phyloP scores from a whole-genome alignment of 352 stramenopile genomes.

The Pythium phragmitis region DNA sequence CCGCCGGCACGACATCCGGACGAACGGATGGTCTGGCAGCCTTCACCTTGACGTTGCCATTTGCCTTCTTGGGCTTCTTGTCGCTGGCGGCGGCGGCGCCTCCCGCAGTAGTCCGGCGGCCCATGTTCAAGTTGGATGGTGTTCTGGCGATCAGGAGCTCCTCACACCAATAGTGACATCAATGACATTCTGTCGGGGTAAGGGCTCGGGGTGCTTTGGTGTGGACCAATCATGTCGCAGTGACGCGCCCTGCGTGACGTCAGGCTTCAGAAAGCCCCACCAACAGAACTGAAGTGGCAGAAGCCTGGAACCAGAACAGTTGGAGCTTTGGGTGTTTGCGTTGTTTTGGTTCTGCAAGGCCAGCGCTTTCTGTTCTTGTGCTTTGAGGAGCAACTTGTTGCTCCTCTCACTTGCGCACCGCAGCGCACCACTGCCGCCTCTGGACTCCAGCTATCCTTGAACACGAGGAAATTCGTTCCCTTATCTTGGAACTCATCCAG shows the following conservation, averaged over 20 bases:
- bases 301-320: conserved; percentile 19
- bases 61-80: conserved; percentile 18
- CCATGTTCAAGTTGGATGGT: conserved; percentile 8
- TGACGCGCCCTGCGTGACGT: conserved; percentile 31
- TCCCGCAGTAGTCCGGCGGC: background rate
- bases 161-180: conserved; percentile 3
- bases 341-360: conserved; percentile 7
- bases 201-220: conserved; percentile 1
- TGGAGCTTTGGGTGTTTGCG: conserved; percentile 15
- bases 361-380: conserved; percentile 22
- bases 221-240: conserved; percentile 21
- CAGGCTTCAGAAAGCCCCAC: conserved; percentile 7
- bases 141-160: background rate
- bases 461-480: too few species aligned
- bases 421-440: too few species aligned
- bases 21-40: background rate
- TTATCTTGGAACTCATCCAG: too few species aligned
- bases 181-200: background rate
- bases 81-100: background rate
- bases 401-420: too few species aligned
- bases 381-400: conserved; percentile 16
- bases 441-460: too few species aligned
- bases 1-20: conserved; percentile 25
- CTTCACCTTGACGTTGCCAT: background rate
- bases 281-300: background rate